phyloP scores from a whole-genome alignment of 2,329 filamentous ascomycete species.

The Ceratocystis ficicola region DNA sequence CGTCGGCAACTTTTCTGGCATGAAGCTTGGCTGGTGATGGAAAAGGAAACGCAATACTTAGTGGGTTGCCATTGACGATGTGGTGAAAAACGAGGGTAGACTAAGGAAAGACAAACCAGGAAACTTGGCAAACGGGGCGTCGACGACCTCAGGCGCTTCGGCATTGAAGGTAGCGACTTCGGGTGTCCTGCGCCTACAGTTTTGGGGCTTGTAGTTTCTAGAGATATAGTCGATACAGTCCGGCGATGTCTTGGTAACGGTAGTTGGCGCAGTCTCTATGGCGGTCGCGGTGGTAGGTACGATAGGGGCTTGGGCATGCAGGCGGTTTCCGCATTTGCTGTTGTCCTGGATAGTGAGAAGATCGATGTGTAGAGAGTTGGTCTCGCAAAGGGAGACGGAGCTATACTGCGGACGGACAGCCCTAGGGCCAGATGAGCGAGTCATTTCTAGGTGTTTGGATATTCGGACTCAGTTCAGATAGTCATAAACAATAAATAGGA shows the following conservation, averaged over 20 bases:
- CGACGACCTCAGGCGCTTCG: not conserved
- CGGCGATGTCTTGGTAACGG: not conserved
- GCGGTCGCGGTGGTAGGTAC: not conserved
- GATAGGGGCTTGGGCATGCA: not conserved
- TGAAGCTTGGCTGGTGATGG: slow-evolving; percentile 40
- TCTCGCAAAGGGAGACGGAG: not conserved
- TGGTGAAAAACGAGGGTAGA: not conserved
- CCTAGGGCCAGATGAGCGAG: not conserved
- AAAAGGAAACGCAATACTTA: slow-evolving; percentile 7
- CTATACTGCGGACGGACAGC: not conserved
- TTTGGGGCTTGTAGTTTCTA: not conserved
- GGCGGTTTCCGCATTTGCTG: not conserved
- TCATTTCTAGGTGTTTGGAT: slow-evolving; percentile 9
- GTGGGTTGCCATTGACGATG: not conserved
- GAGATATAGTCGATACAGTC: slow-evolving; percentile 2
- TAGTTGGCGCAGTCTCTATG: not conserved
- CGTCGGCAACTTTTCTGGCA: slow-evolving; percentile 43
- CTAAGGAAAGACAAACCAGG: slow-evolving; percentile 10
- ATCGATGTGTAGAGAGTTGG: slow-evolving; percentile 11
- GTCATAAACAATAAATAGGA: not conserved
- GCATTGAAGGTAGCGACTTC: slow-evolving; percentile 3
- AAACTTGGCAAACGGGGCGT: slow-evolving; percentile 11
- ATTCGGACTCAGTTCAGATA: not conserved
- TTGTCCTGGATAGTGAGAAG: slow-evolving; percentile 1
- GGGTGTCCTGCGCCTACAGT: not conserved